Evolutionary conservation across 306 rosid genomes (phyloP), one percentile per base, ranked within the genome.

Genomic region (Citrullus amarus): DNA sequence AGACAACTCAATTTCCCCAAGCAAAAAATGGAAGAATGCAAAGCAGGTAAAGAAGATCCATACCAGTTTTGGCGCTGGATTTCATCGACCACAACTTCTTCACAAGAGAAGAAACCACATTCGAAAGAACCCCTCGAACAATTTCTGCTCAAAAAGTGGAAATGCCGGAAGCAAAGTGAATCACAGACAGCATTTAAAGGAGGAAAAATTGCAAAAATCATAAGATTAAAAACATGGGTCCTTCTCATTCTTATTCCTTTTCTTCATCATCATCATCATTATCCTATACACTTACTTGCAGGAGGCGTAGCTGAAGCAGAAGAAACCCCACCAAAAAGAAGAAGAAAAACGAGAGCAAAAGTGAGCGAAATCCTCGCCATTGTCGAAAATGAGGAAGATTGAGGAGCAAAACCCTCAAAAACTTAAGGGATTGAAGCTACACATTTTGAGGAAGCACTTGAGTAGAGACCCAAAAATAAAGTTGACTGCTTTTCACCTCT

Each of bases 1-100:
- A 81, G 68, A 70, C 30, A 20, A 57, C 18, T 43, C 16, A 30
- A 39, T 17, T 44, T 48, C 10, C 75, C 67, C 30, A 28, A 53
- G 78, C n/a, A 74, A 78, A 79, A 25, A 81, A 38, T 6, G 46
- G 59, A 59, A 44, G 78, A 81, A 41, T 32, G 39, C 54, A 72
- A 62, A 48, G 8, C 9, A 43, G 15, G 8, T n/a, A n/a, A 58
- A 44, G 43, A 84, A 81, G 50, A 57, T 7, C 80, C 71, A 60
- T 51, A 85, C 91, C 90, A 46, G 92, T 83, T 82, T 91, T 90
- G 73, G 93, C 8, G 68, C 92, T 85, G 79, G 96, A 90, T 84
- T 96, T 90, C 51, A 90, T 84, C 32, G 97, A 91, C 98, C 98
- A 91, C 13, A 96, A 80, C 92, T 94, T 90, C 82, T 91, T 92